phyloP scores from a whole-genome alignment of 2,329 filamentous ascomycete genomes.

The Paraphaeosphaeria minitans region DNA sequence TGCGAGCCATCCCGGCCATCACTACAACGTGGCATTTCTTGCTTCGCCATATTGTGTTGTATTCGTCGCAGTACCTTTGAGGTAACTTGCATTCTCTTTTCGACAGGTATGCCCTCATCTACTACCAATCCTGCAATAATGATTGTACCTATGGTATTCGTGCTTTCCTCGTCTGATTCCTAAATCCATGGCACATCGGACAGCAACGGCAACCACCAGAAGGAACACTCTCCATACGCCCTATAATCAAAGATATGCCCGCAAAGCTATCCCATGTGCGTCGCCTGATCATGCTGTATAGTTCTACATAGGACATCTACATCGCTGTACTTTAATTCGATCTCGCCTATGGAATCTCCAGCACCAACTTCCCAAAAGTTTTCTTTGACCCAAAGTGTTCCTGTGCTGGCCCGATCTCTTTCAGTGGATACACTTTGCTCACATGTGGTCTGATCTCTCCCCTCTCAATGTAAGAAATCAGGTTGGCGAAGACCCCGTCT shows the following conservation, averaged over 20 bases:
- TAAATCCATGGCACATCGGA: too few species aligned
- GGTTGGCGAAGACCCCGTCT: constrained; percentile 16
- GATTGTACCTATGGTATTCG: too few species aligned
- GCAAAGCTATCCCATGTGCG: background rate
- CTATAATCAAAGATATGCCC: too few species aligned
- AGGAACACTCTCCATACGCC: too few species aligned
- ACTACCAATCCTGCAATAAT: too few species aligned
- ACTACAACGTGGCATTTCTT: background rate
- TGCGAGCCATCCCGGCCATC: background rate
- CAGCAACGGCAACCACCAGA: too few species aligned
- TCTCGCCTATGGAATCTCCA: background rate
- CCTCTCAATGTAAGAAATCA: constrained; percentile 17
- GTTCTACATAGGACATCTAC: background rate
- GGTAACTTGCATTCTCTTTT: too few species aligned
- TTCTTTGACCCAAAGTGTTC: constrained; percentile 15
- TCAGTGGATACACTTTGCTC: constrained; percentile 14
- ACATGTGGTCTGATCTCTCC: constrained; percentile 18
- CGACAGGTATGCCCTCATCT: too few species aligned
- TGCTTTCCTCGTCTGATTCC: too few species aligned
- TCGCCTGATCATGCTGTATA: background rate
- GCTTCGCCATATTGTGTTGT: background rate
- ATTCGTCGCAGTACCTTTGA: background rate
- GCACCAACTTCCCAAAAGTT: constrained; percentile 14
- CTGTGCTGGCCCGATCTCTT: constrained; percentile 16
- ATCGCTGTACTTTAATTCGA: background rate